phyloP scores from a whole-genome alignment of 345 rosid genomes.

The Populus tremula region DNA sequence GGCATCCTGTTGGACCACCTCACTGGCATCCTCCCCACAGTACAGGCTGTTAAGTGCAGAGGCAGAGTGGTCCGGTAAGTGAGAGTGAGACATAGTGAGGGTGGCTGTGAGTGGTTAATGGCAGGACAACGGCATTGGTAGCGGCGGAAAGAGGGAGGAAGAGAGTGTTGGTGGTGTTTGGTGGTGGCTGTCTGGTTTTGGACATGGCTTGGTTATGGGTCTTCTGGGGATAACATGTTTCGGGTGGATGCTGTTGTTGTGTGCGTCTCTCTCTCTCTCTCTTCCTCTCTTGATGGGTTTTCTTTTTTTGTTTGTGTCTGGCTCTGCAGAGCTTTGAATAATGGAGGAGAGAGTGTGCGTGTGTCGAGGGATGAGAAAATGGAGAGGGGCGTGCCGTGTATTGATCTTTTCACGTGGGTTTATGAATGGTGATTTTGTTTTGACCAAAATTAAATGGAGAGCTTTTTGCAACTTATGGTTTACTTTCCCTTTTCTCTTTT shows the following conservation, averaged over 20 bases:
- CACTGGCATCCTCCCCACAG: constrained; percentile 29
- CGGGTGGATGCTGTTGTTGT: background rate
- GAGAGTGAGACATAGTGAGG: constrained; percentile 6
- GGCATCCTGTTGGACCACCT: constrained; percentile 22
- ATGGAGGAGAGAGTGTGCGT: background rate
- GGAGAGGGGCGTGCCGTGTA: background rate
- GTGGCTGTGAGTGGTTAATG: background rate
- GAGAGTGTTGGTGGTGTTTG: constrained; percentile 1
- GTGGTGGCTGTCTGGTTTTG: constrained; percentile 6
- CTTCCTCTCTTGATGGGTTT: background rate
- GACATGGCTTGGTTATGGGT: constrained; percentile 28
- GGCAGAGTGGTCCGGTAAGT: constrained; percentile 10
- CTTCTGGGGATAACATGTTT: constrained; percentile 17
- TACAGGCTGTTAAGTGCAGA: constrained; percentile 17
- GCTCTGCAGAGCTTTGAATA: background rate
- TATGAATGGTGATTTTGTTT: background rate
- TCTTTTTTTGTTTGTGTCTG: background rate
- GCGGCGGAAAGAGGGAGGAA: constrained; percentile 3
- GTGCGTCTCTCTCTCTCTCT: background rate
- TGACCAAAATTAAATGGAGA: background rate
- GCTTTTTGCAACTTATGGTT: background rate
- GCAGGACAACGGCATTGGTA: constrained; percentile 20
- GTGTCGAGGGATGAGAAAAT: background rate
- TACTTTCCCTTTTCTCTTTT: background rate
- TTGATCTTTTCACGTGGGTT: background rate